Evolutionary conservation across 176 grass and related monocot species (phyloP), one percentile per base, ranked within the genome.

Genomic region (Triticum aestivum): DNA sequence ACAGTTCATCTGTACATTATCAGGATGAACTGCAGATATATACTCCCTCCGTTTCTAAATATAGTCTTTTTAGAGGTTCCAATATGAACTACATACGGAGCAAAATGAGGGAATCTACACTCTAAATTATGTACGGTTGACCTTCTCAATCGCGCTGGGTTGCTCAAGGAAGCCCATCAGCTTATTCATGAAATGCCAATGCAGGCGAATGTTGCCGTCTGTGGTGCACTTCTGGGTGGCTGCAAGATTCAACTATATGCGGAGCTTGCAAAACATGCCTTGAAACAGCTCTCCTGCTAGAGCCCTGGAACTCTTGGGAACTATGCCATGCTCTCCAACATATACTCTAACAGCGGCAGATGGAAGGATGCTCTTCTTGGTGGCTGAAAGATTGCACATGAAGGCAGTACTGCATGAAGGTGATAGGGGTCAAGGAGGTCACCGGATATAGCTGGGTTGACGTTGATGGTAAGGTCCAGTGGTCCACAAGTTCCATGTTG

Each of bases 371-470:
- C 92, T 47, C 88, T 27, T 27, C 27, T 27, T 27, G 27, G 27
- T 27, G 27, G 27, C 27, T 27, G 27, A 27, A 27, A 27, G 87
- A 69, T 42, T 83, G 61, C 79, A 82, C 77, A 94, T 92, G 93
- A 86, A 92, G 79, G 83, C 30, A 26, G 27, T 27, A 27, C 27
- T 27, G 27, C 27, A 27, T 27, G 27, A 27, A 27, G 27, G 24
- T 26, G 9, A 86, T 85, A 2, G 82, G 85, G 62, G 77, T 94
- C 11, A 62, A 88, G 79, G 92, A 94, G 82, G 80, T 87, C 27
- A 84, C 61, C 61, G 92, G 87, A 18, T 77, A 39, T 79, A 94
- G 87, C 75, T 94, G 92, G 92, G 90, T 94, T 70, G 92, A 94
- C n/a, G 47, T 85, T 54, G 79, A 81, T 42, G 93, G 93, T 45